Base-by-base conservation (phyloP, 805 yeast genomes). In the Blastobotrys attinorum region DNA sequence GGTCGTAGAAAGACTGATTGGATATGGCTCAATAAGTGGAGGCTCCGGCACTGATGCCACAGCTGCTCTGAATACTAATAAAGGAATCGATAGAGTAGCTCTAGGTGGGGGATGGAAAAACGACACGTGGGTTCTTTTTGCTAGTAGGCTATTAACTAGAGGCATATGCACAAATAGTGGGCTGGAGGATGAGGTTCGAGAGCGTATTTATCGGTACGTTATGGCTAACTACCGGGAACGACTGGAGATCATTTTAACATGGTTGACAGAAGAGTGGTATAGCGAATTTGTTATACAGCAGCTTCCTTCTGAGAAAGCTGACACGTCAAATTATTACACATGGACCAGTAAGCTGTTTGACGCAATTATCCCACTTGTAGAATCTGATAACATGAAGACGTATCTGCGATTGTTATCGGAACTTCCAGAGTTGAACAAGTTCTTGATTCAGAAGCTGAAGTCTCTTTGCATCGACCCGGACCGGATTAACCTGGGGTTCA, bases 221-320 rank as follows among this genome's bases (percentile, higher is more conserved):
- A 69, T 85, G 54, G 79, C 73, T 8, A 85, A 83, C 56, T 79
- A 89, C 53, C 82, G 82, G 44, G 70, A 68, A 7, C 69, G 90
- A 29, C 71, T 89, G 10, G 94, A 85, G 46, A 64, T 81, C 29
- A 79, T 87, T 16, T 78, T 90, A 31, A 88, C 83, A 49, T 92
- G 99, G 99, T 66, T 92, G 44, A 89, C 83, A 55, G 98, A 92
- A 63, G 98, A 92, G 61, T 92, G 96, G 94, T 80, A 77, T 64
- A 69, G 76, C 39, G 84, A 81, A 56, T 65, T 56, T 45, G 73
- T 73, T 62, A 47, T 54, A 22, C 46, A 66, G 51, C 47, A 22
- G 43, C 57, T 27, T 46, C 46, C 51, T 48, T 32, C 47, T 4
- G 49, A 40, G 5, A 38, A 41, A 16, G 42, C 42, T 21, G 50